Evolutionary conservation across 495 filamentous ascomycete genomes (phyloP), one percentile per base, ranked within the genome.

Genomic region (Cladorrhinum samala): DNA sequence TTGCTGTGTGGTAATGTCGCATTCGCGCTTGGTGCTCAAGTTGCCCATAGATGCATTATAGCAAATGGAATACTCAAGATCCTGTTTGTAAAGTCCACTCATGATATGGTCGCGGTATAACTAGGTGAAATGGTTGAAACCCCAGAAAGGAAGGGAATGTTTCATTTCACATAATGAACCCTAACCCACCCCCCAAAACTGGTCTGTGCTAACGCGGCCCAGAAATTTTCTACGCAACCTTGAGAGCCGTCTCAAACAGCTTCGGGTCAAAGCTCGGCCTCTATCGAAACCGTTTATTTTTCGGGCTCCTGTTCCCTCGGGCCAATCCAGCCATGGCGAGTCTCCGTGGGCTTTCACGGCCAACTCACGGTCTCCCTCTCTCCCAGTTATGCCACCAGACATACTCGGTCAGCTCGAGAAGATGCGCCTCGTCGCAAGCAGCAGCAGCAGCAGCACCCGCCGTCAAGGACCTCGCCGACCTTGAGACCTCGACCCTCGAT

Each of bases 341-440:
- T 51, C 61, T 70, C 56, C 67, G 67, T 19, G 65, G 58, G 25
- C 56, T 65, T n/a, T 62, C 61, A 25, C 49, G 62, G 37, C 55
- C 67, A 40, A 57, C 57, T 39, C 54, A 63, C 9, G 52, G 57
- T 44, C 59, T 68, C n/a, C 59, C 55, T 11, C 49, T 67, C 20
- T 58, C 57, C 24, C 62, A 56, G 56, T 30, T 62, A 60, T 23
- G 52, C 30, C 61, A 59, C 40, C 58, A 52, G 23, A 46, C 53
- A 49, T 62, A 55, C 51, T 23, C 59, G 19, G 37, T 59, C 16
- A 54, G 56, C 27, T 20, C 64, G 46, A 66, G 57, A 51, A 60
- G 72, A 68, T 65, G 61, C 50, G 62, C 65, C 55, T 72, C 72
- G 20, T 68, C 73, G 33, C 63, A 66, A 40, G 62, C 67, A 41